Base-by-base conservation (phyloP, 1,139 yeast species). In the Entelexis paramagnoliae region DNA sequence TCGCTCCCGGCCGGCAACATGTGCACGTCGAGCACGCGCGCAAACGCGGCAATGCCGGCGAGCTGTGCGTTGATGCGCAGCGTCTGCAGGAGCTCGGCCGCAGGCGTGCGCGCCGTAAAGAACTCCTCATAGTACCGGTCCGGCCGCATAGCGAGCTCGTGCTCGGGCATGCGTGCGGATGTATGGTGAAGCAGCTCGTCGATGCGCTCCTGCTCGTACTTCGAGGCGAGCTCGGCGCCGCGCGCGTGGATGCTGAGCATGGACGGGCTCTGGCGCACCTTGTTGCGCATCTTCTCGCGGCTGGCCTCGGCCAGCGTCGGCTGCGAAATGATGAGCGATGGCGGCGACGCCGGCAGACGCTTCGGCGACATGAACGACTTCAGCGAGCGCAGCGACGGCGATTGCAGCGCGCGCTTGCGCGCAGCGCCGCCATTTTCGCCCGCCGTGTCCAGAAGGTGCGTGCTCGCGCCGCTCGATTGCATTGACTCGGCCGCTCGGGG, bases 271-370 rank as follows among this genome's bases (percentile, higher is more conserved):
- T 76, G 77, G 55, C 72, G 71, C 48, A 79, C 65, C 59, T 76
- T 79, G 55, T 72, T 72, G 57, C 74, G 72, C 48, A 79, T 67
- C 58, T 77, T 78, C 57, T 75, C 79, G 45, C 79, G 69, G 13
- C 82, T 75, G 14, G 72, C 72, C 35, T 74, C 75, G 52, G 75
- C 77, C 8, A 81, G 80, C 2, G 75, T 71, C 0, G 83, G 84
- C 53, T 77, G 63, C 3, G 83, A 78, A n/a, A 79, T 79, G 64
- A n/a, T 43, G 4, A 46, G 50, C 33, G 29, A 16, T 16, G 20
- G 46, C 30, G 53, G 43, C 13, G 22, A 10, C 2, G 46, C 16
- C n/a, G 46, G 11, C 2, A 38, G n/a, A 3, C 50, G 35, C 19
- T 42, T 45, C 32, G 35, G 3, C 16, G 32, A 2, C 7, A 46